Evolutionary conservation across 371 early-diverging fungal species (phyloP).

Genomic region (Nematocida major): DNA sequence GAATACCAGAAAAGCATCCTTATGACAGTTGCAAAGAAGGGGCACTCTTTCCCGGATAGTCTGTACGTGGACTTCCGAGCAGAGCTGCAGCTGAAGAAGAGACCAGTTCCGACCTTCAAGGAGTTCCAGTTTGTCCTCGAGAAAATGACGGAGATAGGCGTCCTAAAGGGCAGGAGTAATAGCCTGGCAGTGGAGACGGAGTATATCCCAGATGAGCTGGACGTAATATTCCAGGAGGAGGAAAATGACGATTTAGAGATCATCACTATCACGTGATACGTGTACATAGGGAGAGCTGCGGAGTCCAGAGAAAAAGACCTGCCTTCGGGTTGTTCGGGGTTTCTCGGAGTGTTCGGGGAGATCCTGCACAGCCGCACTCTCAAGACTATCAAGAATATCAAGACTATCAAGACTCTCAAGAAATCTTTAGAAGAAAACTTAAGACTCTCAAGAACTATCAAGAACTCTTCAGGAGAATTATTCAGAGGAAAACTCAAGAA

Average conservation of each 20-base stretch:
- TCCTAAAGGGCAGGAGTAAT: constrained; percentile 47
- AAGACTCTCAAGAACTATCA: too few species aligned
- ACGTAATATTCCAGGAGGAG: constrained; percentile 22
- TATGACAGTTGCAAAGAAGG: constrained; percentile 37
- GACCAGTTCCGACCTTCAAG: constrained; percentile 47
- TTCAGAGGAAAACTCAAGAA: too few species aligned
- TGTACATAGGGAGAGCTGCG: neutral
- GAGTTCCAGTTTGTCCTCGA: constrained; percentile 51
- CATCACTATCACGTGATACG: neutral
- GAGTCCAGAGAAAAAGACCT: neutral
- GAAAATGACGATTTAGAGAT: constrained; percentile 27
- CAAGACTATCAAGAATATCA: too few species aligned
- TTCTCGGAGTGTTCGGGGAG: too few species aligned
- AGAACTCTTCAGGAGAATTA: too few species aligned
- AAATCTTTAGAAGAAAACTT: too few species aligned
- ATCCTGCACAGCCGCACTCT: too few species aligned
- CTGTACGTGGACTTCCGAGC: constrained; percentile 23
- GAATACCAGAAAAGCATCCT: constrained; percentile 51
- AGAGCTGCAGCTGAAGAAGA: constrained; percentile 9
- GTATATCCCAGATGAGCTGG: constrained; percentile 49
- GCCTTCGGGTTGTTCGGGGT: too few species aligned
- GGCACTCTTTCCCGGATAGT: constrained; percentile 1
- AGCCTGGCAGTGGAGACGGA: constrained; percentile 43
- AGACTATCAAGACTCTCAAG: too few species aligned
- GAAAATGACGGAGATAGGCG: constrained; percentile 41